Evolutionary conservation across 108 stramenopile genomes (phyloP).

Genomic region (Conticribra weissflogii): DNA sequence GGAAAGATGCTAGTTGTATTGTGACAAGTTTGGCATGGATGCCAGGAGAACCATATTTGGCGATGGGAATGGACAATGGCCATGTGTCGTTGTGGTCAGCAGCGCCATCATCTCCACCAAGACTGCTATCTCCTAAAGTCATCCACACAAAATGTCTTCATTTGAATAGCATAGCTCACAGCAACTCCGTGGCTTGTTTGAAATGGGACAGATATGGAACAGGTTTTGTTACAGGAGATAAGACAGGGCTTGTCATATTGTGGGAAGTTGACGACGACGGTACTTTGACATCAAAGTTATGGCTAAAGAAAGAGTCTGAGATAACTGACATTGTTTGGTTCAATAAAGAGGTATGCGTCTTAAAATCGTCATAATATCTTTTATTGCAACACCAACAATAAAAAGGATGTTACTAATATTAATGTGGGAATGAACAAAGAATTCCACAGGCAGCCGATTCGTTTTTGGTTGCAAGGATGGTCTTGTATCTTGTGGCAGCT

Average conservation of each 20-base stretch:
- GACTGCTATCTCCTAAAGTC: no score
- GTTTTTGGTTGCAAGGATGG: constrained; percentile 1
- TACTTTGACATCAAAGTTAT: background rate
- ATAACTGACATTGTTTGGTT: background rate
- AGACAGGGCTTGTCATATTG: background rate
- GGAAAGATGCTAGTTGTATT: background rate
- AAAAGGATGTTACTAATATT: no score
- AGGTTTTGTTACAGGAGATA: background rate
- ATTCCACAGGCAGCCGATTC: background rate
- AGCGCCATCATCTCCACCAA: background rate
- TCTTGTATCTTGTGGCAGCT: background rate
- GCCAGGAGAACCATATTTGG: background rate
- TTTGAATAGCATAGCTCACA: background rate
- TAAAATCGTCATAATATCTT: no score
- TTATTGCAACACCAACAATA: no score
- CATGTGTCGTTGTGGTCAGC: background rate
- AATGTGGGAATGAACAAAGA: no score
- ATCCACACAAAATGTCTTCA: no score
- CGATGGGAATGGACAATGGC: constrained; percentile 4
- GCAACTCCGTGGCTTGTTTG: background rate
- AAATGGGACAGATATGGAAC: background rate
- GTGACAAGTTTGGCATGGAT: constrained; percentile 1
- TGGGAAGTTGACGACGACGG: background rate
- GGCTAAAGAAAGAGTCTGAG: background rate
- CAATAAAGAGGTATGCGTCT: no score